phyloP scores from a whole-genome alignment of 495 filamentous ascomycete genomes.

The Cairneyella variabilis region DNA sequence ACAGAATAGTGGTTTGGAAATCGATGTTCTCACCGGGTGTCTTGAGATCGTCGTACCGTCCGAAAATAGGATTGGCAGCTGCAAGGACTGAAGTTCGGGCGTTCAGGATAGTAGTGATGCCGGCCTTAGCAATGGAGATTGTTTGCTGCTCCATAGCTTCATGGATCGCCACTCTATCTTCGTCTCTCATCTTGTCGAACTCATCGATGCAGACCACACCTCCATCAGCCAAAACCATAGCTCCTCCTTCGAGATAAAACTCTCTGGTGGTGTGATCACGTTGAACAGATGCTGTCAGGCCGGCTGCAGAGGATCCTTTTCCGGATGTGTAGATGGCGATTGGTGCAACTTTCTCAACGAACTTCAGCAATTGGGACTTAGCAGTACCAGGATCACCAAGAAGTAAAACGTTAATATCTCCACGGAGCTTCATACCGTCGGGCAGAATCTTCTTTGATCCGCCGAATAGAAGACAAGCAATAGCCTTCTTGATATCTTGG shows the following conservation, averaged over 20 bases:
- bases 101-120: constrained; percentile 98
- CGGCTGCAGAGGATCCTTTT: constrained; percentile 96
- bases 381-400: constrained; percentile 98
- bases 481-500: constrained; percentile 96
- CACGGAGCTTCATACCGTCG: constrained; percentile 96
- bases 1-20: constrained; percentile 98
- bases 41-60: constrained; percentile 97
- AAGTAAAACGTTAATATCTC: constrained; percentile 97
- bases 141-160: constrained; percentile 99
- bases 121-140: constrained; percentile 98
- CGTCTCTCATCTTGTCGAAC: constrained; percentile 99
- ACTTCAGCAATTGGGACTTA: constrained; percentile 96
- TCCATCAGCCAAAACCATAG: constrained; percentile 97
- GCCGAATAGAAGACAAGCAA: constrained; percentile 89
- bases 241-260: constrained; percentile 97
- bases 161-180: constrained; percentile 98
- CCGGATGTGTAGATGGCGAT: constrained; percentile 99
- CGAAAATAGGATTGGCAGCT: constrained; percentile 96
- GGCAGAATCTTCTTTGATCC: constrained; percentile 98
- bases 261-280: constrained; percentile 87
- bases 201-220: constrained; percentile 99
- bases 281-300: constrained; percentile 97
- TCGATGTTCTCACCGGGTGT: constrained; percentile 98
- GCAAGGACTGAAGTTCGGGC: constrained; percentile 92
- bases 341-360: constrained; percentile 93